Evolutionary conservation across 1,139 yeast genomes (phyloP).

Genomic region (Yamadazyma sp.): DNA sequence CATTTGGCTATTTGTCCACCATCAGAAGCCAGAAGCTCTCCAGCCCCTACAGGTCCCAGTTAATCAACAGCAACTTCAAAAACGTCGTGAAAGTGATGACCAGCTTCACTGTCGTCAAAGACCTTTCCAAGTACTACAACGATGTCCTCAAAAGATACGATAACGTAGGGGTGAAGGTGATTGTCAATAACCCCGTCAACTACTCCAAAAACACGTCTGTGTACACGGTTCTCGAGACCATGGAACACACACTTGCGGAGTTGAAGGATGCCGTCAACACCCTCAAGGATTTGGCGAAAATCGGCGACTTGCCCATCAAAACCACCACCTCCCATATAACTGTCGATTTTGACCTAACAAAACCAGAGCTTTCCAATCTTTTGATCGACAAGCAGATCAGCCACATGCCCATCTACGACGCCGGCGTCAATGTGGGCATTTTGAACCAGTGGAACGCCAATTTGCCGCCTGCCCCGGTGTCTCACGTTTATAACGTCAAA

Average conservation of each 20-base stretch:
- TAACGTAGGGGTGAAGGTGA: constrained; percentile 10
- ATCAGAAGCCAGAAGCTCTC: constrained; percentile 6
- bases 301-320: constrained; percentile 13
- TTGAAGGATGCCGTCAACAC: constrained; percentile 2
- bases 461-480: neutral
- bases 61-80: constrained; percentile 3
- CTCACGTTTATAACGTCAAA: neutral
- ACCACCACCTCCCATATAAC: constrained; percentile 1
- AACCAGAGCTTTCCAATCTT: constrained; percentile 9
- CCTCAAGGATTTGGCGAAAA: constrained; percentile 5
- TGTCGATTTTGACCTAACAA: constrained; percentile 9
- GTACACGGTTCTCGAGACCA: constrained; percentile 1
- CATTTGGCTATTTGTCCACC: neutral
- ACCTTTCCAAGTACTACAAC: constrained; percentile 11
- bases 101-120: constrained; percentile 10
- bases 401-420: constrained; percentile 7
- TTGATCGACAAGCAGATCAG: constrained; percentile 11
- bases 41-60: constrained; percentile 6
- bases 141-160: constrained; percentile 9
- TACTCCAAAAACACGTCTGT: constrained; percentile 1
- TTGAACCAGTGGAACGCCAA: neutral
- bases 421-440: neutral
- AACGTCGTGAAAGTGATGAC: constrained; percentile 3
- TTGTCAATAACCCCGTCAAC: constrained; percentile 5
- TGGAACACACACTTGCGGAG: constrained; percentile 7